phyloP scores from a whole-genome alignment of 2,329 filamentous ascomycete genomes.

The Penicillium sp. region DNA sequence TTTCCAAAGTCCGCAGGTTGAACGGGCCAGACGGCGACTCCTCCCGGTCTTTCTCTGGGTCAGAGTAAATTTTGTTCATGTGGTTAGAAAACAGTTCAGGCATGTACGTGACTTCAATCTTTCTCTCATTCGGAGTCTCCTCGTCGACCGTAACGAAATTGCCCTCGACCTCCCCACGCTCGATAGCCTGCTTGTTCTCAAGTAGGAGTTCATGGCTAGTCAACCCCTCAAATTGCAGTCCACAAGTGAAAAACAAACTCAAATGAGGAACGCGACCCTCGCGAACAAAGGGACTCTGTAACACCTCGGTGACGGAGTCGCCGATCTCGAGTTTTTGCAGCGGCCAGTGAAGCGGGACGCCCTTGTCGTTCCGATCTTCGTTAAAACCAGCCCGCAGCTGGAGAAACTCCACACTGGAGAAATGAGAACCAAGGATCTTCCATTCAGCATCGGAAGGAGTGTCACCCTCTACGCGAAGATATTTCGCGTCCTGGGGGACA shows the following conservation, averaged over 20 bases:
- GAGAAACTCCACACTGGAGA: slow-evolving; percentile 22
- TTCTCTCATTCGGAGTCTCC: slow-evolving; percentile 9
- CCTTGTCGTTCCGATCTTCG: slow-evolving; percentile 27
- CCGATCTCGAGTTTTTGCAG: slow-evolving; percentile 20
- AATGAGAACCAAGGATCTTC: slow-evolving; percentile 27
- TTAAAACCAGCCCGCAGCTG: slow-evolving; percentile 24
- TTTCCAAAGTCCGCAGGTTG: slow-evolving; percentile 27
- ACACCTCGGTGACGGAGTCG: slow-evolving; percentile 18
- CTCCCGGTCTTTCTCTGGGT: slow-evolving; percentile 2
- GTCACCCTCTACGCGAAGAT: slow-evolving; percentile 22
- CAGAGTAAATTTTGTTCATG: slow-evolving; percentile 17
- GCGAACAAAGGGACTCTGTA: slow-evolving; percentile 21
- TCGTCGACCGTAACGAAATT: slow-evolving; percentile 10
- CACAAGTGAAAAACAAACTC: slow-evolving; percentile 20
- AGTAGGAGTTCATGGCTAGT: slow-evolving; percentile 16
- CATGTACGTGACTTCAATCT: slow-evolving; percentile 19
- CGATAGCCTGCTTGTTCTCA: slow-evolving; percentile 17
- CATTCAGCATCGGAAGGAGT: slow-evolving; percentile 29
- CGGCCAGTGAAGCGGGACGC: slow-evolving; percentile 30
- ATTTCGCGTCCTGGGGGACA: slow-evolving; percentile 17
- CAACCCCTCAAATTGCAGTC: slow-evolving; percentile 29
- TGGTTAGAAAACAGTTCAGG: slow-evolving; percentile 15
- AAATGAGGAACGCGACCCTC: slow-evolving; percentile 27
- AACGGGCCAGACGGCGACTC: slow-evolving; percentile 1
- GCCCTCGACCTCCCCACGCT: slow-evolving; percentile 18